Conservation (phyloP, 805 yeast species). For the Candida pseudofarinosa region DNA sequence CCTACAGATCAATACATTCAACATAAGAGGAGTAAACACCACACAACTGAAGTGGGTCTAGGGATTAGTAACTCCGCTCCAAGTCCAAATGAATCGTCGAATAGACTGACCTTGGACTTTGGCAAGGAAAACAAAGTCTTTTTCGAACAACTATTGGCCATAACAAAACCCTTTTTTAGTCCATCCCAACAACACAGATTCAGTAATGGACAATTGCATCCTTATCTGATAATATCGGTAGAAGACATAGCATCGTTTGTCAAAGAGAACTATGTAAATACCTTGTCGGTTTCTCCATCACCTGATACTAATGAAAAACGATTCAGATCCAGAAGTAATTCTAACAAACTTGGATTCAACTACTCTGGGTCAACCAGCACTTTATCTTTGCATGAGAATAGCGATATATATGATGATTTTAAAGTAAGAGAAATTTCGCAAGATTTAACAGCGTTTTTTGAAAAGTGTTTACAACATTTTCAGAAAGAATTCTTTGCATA, state of each 20-base stretch:
- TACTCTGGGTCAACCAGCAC: conserved; percentile 11
- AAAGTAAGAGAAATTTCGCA: conserved; percentile 25
- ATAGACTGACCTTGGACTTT: conserved; percentile 15
- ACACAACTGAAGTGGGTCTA: conserved; percentile 14
- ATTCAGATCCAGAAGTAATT: neutral
- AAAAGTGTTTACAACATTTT: conserved; percentile 18
- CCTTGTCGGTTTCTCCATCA: neutral
- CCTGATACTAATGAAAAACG: conserved; percentile 1
- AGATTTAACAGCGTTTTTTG: conserved; percentile 23
- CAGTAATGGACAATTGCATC: conserved; percentile 17
- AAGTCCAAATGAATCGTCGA: conserved; percentile 9
- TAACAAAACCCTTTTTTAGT: conserved; percentile 21
- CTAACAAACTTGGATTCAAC: conserved; percentile 4
- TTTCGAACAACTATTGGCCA: conserved; percentile 14
- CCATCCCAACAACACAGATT: conserved; percentile 22
- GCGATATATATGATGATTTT: conserved; percentile 20
- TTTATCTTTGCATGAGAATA: conserved; percentile 6
- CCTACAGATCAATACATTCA: conserved; percentile 35
- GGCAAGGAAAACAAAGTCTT: conserved; percentile 16
- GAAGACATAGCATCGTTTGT: conserved; percentile 27
- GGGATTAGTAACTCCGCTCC: conserved; percentile 13
- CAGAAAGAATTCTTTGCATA: conserved; percentile 15
- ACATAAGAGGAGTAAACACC: conserved; percentile 16
- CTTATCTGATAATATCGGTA: conserved; percentile 21
- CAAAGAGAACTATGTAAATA: conserved; percentile 14